Evolutionary conservation across 148 eudicot species (phyloP).

Genomic region (Vaccinium vitisidaea): DNA sequence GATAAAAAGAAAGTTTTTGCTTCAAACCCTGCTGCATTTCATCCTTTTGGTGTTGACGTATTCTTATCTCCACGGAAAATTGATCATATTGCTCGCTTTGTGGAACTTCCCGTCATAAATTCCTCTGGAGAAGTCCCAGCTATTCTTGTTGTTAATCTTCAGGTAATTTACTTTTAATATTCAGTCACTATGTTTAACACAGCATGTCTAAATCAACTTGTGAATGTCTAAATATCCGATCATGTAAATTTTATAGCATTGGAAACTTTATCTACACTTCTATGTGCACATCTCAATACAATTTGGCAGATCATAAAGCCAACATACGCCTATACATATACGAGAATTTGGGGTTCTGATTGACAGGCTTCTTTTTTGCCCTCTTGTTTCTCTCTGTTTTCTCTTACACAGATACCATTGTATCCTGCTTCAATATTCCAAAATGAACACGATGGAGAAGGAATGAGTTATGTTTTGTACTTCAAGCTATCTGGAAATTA

Average conservation of each 20-base stretch:
- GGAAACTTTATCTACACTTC: not conserved
- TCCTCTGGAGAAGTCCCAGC: conserved; percentile 67
- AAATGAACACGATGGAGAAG: conserved; percentile 82
- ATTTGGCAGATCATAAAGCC: not conserved
- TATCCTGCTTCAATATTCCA: conserved; percentile 81
- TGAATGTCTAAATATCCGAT: not conserved
- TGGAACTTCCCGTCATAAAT: conserved; percentile 68
- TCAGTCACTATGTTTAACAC: not conserved
- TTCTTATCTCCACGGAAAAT: conserved; percentile 80
- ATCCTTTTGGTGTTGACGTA: conserved; percentile 88
- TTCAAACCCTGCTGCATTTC: conserved; percentile 62
- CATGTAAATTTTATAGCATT: not conserved
- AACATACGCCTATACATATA: no score
- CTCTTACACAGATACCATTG: conserved; percentile 58
- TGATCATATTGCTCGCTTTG: conserved; percentile 80
- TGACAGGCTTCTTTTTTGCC: not conserved
- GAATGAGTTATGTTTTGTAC: conserved; percentile 76
- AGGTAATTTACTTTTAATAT: conserved; percentile 38
- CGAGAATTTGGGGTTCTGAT: not conserved
- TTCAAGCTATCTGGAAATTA: conserved; percentile 76
- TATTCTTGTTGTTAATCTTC: conserved; percentile 84
- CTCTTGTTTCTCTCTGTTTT: not conserved
- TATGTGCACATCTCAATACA: not conserved
- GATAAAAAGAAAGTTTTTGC: conserved; percentile 88
- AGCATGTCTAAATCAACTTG: not conserved